Evolutionary conservation across 2,329 filamentous ascomycete species (phyloP), one percentile per base, ranked within the genome.

Genomic region (Pestalotiopsis fici): DNA sequence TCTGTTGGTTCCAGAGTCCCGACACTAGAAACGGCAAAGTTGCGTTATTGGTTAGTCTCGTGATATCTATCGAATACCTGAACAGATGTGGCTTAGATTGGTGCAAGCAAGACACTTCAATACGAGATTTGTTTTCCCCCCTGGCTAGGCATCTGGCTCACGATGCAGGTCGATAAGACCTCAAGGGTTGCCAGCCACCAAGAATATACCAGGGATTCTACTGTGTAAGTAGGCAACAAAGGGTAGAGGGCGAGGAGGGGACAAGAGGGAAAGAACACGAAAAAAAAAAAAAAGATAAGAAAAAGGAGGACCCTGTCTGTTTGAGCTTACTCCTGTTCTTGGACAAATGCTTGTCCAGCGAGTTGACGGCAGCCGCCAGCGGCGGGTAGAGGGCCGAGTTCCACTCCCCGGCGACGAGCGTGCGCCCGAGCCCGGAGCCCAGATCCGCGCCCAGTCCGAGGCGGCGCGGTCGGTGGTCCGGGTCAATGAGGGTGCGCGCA

Each of bases 381-480:
- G 83, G 79, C 9, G 78, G 78, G 69, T 85, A 86, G 9, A 90
- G 76, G 3, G 77, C 81, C 28, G 85, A 81, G 74, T 90, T 90
- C 88, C 88, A 90, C 11, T 79, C 78, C n/a, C 82, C 84, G 1
- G 83, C 78, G 75, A 87, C 83, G 31, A 90, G 78, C 27, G 85
- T 74, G 15, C 80, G 75, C 1, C 86, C 83, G 64, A 76, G 75
- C 4, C 79, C 77, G 7, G 72, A 70, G 2, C 85, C 85, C 13
- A 86, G 78, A 47, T 86, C 85, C 23, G 77, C 76, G 7, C 87
- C 87, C 5, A 86, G 77, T 2, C 82, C 83, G 65, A 71, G 74
- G 68, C 66, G 70, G 37, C 55, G 64, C 62, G 66, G 68, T 31
- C 56, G 59, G 28, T 65, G 50, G 67, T 39, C 69, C 68, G 59